Base-by-base conservation (phyloP, 345 rosid species). In the Lenwebbia sp. region DNA sequence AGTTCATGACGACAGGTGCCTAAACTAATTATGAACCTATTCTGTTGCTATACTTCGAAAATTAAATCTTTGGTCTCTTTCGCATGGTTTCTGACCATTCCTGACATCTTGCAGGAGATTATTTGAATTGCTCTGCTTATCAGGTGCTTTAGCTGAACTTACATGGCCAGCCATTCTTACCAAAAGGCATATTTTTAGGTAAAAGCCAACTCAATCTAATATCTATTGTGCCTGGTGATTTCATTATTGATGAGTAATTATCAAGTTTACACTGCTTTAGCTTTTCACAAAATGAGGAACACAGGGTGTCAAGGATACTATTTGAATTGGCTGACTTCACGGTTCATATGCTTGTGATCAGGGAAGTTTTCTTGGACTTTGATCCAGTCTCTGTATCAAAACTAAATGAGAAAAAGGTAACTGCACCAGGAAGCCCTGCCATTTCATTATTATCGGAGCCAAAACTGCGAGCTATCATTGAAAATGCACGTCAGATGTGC, bases 131-230 rank as follows among this genome's bases (percentile, higher is more conserved):
- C 93, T 96, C 55, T 90, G 92, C 93, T 93, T 96, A 81, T 94
- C 99, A 57, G 96, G 96, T 86, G 98, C 99, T 91, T 91, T 96
- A 89, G 93, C 98, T 62, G 99, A 94, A 92, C 94, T 93, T 84
- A 85, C 95, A 82, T 96, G 98, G 98, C 94, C 98, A 54, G 90
- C 92, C 84, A 95, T 96, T 92, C 93, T 96, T 60, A 90, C 91
- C 89, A 92, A 92, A 91, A 90, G 98, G 86, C 96, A 90, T 62
- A 86, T 91, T 37, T 94, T 96, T 87, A 92, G 98, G 99, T 96
- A 92, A 30, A 85, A 23, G 62, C 65, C 47, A n/a, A 47, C 52
- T 26, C 1, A 26, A 56, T 28, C 52, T 17, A n/a, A 49, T 30
- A 28, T 8, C 41, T 84, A 22, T 56, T 49, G 37, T n/a, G n/a